Base-by-base conservation (phyloP, 2,329 filamentous ascomycete species). In the Cladosporium sp. region DNA sequence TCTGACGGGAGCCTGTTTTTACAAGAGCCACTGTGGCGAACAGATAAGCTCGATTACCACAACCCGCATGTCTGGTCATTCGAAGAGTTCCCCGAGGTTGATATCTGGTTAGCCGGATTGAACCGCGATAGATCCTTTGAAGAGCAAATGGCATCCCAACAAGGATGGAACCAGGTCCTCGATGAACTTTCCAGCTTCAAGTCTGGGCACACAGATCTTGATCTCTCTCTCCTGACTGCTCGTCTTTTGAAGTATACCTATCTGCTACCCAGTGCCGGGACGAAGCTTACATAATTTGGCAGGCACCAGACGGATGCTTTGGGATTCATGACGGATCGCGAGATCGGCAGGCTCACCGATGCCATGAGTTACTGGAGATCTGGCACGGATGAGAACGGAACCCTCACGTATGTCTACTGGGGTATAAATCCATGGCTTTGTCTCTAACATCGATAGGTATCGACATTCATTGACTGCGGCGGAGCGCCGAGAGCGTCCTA, bases 391-490 rank as follows among this genome's bases (percentile, higher is more conserved):
- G 43, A 47, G 17, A 5, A 51, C 20, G 55, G 45, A 9, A 39
- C 19, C 9, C 38, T 47, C 14, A 43, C 51, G 45, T 58, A 38
- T 7, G 22, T 47, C 6, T 47, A 22, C 17, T 12, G 19, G 3
- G 3, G 11, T 20, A n/a, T 22, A 5, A 2, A 4, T 2, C 19
- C 12, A 5, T 42, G 9, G 11, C 9, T 8, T 12, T 14, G 39
- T 30, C 7, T 30, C 43, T 40, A 36, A 39, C 36, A 3, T 9
- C n/a, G 4, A 9, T 22, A 60, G 58, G 3, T 60, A 60, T 36
- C 58, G 58, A 15, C 58, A 60, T n/a, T 40, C 39, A 5, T 28
- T 60, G 20, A 60, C 51, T 3, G 43, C 30, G 8, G 36, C 51
- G 25, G 55, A 59, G 38, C 30, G 43, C n/a, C 43, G 43, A 30